Evolutionary conservation across 768 basidiomycete species (phyloP), one percentile per base, ranked within the genome.

Genomic region (Piloderma croceum): DNA sequence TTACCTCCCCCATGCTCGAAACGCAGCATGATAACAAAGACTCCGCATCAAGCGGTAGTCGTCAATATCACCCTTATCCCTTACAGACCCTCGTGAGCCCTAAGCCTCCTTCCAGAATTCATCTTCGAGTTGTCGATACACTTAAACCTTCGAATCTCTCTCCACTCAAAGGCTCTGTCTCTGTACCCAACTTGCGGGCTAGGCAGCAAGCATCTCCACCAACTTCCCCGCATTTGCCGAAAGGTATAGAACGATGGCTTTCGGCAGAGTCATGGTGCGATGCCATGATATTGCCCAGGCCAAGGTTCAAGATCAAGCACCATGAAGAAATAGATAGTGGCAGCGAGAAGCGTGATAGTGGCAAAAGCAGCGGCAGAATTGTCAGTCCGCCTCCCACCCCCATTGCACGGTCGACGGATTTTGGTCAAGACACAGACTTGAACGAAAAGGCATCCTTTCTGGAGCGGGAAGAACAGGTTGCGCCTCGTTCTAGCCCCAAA

Each of bases 261-360:
- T 75, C 79, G 3, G 75, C 83, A 0, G 83, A 88, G 61, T 79
- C 81, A 13, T 87, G 85, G 83, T 90, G 86, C 59, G 84, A 89
- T 47, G 85, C 84, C 1, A 51, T 89, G 7, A 58, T 89, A 19
- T 81, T 88, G 41, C 87, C 87, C 3, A 74, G 83, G 1, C 87
- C 87, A 10, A 69, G 84, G 37, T 73, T 90, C 50, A 76, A 73
- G 53, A 42, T 77, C 43, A 73, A 70, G 47, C 65, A 68, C 18
- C 55, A 56, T 27, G 48, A 52, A 17, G 44, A 43, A 42, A 31
- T 42, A 38, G 25, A 35, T 39, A 33, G 40, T 2, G 44, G 43
- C 6, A 29, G 27, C 10, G 15, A 15, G 27, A 15, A 29, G 27
- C 27, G 27, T 15, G 27, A 29, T n/a, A n/a, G n/a, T n/a, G n/a